Base-by-base conservation (phyloP, 768 basidiomycete species). In the Amanita phalloides region DNA sequence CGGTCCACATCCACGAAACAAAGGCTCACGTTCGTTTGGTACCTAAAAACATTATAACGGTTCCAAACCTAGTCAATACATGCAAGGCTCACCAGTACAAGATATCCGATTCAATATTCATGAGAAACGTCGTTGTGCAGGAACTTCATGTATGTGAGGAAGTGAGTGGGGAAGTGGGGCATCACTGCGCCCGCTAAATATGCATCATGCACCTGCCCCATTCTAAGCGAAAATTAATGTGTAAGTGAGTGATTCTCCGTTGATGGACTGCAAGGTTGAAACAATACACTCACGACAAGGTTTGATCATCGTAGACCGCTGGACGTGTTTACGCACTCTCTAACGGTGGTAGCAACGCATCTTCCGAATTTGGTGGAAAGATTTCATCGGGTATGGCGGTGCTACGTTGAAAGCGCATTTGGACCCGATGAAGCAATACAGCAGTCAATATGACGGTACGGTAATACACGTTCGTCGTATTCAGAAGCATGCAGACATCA, bases 11-110 rank as follows among this genome's bases (percentile, higher is more conserved):
- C 32, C 17, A 17, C 7, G 30, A 21, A n/a, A 39, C 3, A 17
- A n/a, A 21, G 14, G 14, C 51, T 8, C 25, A 52, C 51, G 23
- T 52, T 52, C 11, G 51, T 52, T 14, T 45, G 32, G 14, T 45
- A 45, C 51, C 51, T 52, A 38, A 26, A 20, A 26, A 33, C 23
- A 25, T 7, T 6, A 13, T 51, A 13, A 43, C 1, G 13, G 30
- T 32, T 21, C 23, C 33, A 4, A 33, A 33, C 13, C 13, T 7
- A 39, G n/a, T 4, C 7, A 7, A 3, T 17, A 45, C 14, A 14
- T 14, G 21, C 6, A 25, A 35, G 17, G 6, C 51, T 52, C 32
- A 45, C 51, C 51, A 52, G 17, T 45, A 51, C 23, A 10, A 21
- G 26, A 51, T 4, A 20, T 51, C 49, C 6, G 43, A 5, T 21